Percentiles rank a stretch among this genome's conserved stretches.
phyloP scores from a whole-genome alignment of 345 rosid genomes.

The Dipteronia dyeriana region DNA sequence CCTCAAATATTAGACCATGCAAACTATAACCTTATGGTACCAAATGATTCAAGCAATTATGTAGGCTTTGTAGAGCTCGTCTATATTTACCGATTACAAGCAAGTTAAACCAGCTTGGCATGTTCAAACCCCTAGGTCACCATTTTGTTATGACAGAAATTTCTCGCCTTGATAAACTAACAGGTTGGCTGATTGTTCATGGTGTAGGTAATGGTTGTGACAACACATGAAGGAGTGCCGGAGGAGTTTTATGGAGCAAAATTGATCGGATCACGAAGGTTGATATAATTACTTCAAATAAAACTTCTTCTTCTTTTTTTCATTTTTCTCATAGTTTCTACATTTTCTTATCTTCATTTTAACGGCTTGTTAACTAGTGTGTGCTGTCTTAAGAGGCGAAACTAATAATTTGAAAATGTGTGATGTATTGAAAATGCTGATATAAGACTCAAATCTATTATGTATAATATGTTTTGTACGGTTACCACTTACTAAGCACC shows the following conservation, averaged over 20 bases:
- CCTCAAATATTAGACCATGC: neutral
- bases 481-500: too few relatives aligned
- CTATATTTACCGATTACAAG: conserved; percentile 10
- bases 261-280: conserved; percentile 95
- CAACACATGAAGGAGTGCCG: conserved; percentile 99
- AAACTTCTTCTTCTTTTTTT: too few relatives aligned
- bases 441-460: neutral
- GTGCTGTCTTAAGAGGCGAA: too few relatives aligned
- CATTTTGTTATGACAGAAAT: conserved; percentile 2
- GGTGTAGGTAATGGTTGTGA: conserved; percentile 86
- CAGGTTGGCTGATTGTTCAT: conserved; percentile 4
- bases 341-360: too few relatives aligned
- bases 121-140: neutral
- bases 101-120: neutral
- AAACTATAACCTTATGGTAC: neutral
- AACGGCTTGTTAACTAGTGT: too few relatives aligned
- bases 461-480: too few relatives aligned
- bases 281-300: conserved; percentile 17
- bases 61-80: neutral
- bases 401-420: too few relatives aligned
- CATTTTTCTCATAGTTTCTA: too few relatives aligned
- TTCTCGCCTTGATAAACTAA: conserved; percentile 15
- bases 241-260: conserved; percentile 93
- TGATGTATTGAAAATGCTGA: too few relatives aligned
- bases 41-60: neutral